These are phyloP conservation scores for Gremmenia infestans DNA, from an alignment of 2,329 filamentous ascomycete genomes.

Conservation along the genomic window DNA sequence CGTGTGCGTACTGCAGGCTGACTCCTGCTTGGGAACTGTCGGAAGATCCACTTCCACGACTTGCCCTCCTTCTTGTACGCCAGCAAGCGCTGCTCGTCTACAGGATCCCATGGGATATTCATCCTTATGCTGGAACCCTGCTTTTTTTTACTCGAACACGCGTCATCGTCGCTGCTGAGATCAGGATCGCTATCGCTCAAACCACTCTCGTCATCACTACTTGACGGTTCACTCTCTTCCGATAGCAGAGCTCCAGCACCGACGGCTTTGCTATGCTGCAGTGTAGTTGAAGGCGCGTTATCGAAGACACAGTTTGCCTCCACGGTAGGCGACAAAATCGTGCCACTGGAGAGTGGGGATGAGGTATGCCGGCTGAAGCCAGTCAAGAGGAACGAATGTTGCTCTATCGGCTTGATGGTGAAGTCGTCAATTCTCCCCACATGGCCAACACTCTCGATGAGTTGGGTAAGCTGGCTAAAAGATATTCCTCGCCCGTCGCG, in stretches of 20 bases:
- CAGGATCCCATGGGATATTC: background rate
- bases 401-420: too few species aligned
- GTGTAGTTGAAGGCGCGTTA: too few species aligned
- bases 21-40: constrained; percentile 10
- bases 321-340: too few species aligned
- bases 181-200: constrained; percentile 1
- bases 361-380: too few species aligned
- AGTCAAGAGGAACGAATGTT: too few species aligned
- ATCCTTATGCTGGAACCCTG: background rate
- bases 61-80: constrained; percentile 14
- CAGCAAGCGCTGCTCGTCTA: constrained; percentile 16
- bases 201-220: constrained; percentile 11
- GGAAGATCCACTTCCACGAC: constrained; percentile 16
- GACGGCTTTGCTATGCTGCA: background rate
- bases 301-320: too few species aligned
- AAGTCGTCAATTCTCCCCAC: too few species aligned
- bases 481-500: constrained; percentile 9
- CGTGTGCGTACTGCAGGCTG: constrained; percentile 1
- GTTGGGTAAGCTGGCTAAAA: constrained; percentile 5
- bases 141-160: constrained; percentile 12
- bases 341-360: too few species aligned
- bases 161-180: constrained; percentile 5
- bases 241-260: constrained; percentile 11
- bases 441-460: too few species aligned
- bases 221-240: constrained; percentile 10